phyloP scores from a whole-genome alignment of 2,329 filamentous ascomycete species.

The Botrytis fragariae region DNA sequence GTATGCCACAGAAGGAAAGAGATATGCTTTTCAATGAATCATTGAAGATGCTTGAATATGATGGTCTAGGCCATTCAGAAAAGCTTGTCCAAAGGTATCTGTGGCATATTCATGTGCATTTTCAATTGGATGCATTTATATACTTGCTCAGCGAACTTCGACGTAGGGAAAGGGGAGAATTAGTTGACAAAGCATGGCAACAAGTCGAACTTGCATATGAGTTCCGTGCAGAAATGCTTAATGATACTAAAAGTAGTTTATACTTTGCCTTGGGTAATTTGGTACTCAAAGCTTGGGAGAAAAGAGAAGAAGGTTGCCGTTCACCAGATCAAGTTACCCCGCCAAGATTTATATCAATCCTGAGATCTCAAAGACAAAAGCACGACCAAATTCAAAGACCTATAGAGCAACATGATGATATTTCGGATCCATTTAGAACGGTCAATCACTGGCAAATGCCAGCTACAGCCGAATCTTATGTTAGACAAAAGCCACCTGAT shows the following conservation, averaged over 20 bases:
- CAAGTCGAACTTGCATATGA: constrained; percentile 36
- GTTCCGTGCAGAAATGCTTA: constrained; percentile 35
- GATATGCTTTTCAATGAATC: constrained; percentile 39
- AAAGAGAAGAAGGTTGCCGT: constrained; percentile 31
- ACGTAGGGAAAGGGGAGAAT: constrained; percentile 33
- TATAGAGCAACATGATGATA: neutral
- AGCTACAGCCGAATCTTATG: constrained; percentile 8
- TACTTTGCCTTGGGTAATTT: constrained; percentile 36
- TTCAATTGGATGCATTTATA: constrained; percentile 40
- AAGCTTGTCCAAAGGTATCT: constrained; percentile 35
- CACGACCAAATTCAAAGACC: neutral
- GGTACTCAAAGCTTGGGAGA: constrained; percentile 36
- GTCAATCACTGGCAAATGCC: constrained; percentile 5
- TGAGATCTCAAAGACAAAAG: constrained; percentile 30
- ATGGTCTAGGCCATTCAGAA: constrained; percentile 36
- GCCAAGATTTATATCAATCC: constrained; percentile 16
- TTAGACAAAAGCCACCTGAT: constrained; percentile 16
- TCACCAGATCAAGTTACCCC: constrained; percentile 10
- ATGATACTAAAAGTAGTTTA: constrained; percentile 33
- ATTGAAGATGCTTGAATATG: constrained; percentile 41
- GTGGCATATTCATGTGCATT: constrained; percentile 40
- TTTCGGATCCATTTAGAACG: neutral
- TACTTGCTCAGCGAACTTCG: constrained; percentile 40
- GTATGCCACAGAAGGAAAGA: constrained; percentile 37
- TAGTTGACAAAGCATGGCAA: constrained; percentile 37